Evolutionary conservation across 208 protist genomes (phyloP).

Genomic region (Leptomonas seymouri): DNA sequence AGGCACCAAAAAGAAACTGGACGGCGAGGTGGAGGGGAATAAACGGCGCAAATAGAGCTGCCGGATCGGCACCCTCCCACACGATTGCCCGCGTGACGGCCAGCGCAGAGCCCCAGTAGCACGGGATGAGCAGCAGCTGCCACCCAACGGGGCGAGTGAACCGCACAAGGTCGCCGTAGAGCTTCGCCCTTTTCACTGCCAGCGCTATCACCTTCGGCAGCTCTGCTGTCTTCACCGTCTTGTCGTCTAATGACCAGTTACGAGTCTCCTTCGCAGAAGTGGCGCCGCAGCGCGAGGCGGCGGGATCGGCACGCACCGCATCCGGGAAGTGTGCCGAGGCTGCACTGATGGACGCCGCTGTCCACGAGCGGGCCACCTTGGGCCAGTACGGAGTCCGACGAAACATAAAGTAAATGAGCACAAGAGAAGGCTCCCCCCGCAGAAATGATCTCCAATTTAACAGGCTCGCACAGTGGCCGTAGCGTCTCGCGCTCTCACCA

Average conservation of each 20-base stretch:
- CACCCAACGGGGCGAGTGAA: slow-evolving; percentile 73
- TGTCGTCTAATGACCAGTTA: slow-evolving; percentile 61
- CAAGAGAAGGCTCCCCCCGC: too few species aligned
- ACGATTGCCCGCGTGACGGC: slow-evolving; percentile 83
- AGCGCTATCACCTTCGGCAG: slow-evolving; percentile 48
- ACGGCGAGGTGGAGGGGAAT: slow-evolving; percentile 77
- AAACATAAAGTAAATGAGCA: slow-evolving; percentile 43
- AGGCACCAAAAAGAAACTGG: slow-evolving; percentile 68
- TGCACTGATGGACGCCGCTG: slow-evolving; percentile 58
- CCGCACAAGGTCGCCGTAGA: slow-evolving; percentile 71
- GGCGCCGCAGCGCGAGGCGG: slow-evolving; percentile 35
- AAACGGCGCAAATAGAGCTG: slow-evolving; percentile 75
- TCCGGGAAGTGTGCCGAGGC: slow-evolving; percentile 79
- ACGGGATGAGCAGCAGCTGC: slow-evolving; percentile 76
- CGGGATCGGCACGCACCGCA: slow-evolving; percentile 61
- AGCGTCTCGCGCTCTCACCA: too few species aligned
- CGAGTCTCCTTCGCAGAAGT: slow-evolving; percentile 69
- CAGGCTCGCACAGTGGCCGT: too few species aligned
- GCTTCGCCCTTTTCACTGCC: slow-evolving; percentile 33
- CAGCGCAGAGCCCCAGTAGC: slow-evolving; percentile 79
- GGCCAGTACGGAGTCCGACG: slow-evolving; percentile 46
- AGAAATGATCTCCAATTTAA: too few species aligned
- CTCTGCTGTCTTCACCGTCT: slow-evolving; percentile 23
- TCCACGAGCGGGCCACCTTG: slow-evolving; percentile 80
- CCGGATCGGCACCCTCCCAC: slow-evolving; percentile 85